Evolutionary conservation across 352 stramenopile genomes (phyloP).

Genomic region (Phytopythium boreale): DNA sequence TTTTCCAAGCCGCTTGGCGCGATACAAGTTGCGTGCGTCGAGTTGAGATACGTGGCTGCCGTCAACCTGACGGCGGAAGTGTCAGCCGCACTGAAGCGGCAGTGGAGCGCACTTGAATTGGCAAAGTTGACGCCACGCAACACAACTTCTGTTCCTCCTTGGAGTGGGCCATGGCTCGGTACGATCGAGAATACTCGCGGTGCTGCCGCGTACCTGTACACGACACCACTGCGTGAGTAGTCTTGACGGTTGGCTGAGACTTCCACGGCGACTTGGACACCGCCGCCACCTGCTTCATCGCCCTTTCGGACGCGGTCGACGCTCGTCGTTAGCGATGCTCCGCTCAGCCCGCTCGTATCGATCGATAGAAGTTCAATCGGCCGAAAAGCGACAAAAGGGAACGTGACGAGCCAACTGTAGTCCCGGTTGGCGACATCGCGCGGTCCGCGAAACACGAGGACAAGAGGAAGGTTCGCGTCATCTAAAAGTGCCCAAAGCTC

Average conservation of each 20-base stretch:
- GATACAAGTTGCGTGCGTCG: slow-evolving; percentile 65
- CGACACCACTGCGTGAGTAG: slow-evolving; percentile 42
- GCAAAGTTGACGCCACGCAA: slow-evolving; percentile 74
- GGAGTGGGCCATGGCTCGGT: slow-evolving; percentile 71
- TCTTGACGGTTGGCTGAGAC: slow-evolving; percentile 88
- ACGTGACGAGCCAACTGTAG: slow-evolving; percentile 47
- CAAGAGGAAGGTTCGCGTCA: slow-evolving; percentile 42
- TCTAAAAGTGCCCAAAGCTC: slow-evolving; percentile 43
- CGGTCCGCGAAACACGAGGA: slow-evolving; percentile 35
- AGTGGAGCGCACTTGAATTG: slow-evolving; percentile 64
- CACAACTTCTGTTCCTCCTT: slow-evolving; percentile 82
- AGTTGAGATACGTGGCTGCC: slow-evolving; percentile 58
- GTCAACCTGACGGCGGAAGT: slow-evolving; percentile 21
- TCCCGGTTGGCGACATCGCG: slow-evolving; percentile 19
- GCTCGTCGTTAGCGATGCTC: background rate
- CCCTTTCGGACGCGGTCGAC: slow-evolving; percentile 29
- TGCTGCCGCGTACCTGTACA: slow-evolving; percentile 68
- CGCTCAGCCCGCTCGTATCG: background rate
- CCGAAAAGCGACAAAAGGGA: slow-evolving; percentile 28
- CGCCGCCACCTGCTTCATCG: slow-evolving; percentile 33
- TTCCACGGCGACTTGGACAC: slow-evolving; percentile 70
- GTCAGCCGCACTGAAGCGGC: slow-evolving; percentile 45
- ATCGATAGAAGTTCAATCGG: background rate
- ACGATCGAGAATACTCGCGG: slow-evolving; percentile 52
- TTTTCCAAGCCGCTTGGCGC: slow-evolving; percentile 35